phyloP scores from a whole-genome alignment of 495 filamentous ascomycete genomes.

The Neurospora sp. region DNA sequence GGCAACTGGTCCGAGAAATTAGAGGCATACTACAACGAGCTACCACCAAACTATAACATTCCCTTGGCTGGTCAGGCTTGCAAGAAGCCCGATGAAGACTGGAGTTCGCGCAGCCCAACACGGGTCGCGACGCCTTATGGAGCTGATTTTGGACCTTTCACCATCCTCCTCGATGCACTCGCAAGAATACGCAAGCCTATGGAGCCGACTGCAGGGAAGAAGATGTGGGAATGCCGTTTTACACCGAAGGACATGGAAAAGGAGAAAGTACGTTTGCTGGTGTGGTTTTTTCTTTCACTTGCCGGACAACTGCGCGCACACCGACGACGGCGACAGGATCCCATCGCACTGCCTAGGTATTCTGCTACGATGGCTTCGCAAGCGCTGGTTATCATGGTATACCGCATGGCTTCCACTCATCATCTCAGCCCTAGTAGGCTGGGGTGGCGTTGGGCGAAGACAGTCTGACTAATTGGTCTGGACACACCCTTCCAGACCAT shows the following conservation, averaged over 20 bases:
- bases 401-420: not conserved
- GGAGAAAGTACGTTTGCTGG: not conserved
- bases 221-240: not conserved
- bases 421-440: not conserved
- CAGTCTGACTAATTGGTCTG: not conserved
- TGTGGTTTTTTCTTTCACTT: not conserved
- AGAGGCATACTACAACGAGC: slow-evolving; percentile 11
- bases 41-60: slow-evolving; percentile 7
- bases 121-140: not conserved
- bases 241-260: not conserved
- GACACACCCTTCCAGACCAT: not conserved
- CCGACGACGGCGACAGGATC: not conserved
- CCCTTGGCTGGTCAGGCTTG: slow-evolving; percentile 20
- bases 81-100: not conserved
- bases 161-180: not conserved
- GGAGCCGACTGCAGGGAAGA: not conserved
- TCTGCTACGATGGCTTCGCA: not conserved
- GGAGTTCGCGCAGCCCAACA: not conserved
- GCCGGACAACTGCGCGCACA: not conserved
- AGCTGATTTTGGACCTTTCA: not conserved
- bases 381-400: not conserved
- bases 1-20: slow-evolving; percentile 5
- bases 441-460: not conserved
- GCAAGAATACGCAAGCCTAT: not conserved
- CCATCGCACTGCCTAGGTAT: not conserved